Percentiles rank a stretch among this genome's conserved stretches.
These are phyloP conservation scores for Chlorella vulgaris DNA, from an alignment of 139 green algal species.

Conservation along the genomic window DNA sequence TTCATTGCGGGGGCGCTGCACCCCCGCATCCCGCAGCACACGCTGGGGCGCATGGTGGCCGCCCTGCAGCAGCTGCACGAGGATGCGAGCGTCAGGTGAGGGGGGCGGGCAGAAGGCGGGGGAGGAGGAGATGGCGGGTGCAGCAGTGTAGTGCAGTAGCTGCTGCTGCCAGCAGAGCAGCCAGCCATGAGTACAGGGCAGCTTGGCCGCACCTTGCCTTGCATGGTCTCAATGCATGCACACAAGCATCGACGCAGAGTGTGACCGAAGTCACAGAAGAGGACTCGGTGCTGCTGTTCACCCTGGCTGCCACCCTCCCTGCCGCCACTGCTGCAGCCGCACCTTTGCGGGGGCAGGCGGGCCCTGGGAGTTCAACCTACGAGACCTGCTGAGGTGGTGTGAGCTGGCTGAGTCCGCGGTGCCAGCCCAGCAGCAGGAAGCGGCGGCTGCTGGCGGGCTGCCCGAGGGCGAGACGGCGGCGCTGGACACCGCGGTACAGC, in stretches of 20 bases:
- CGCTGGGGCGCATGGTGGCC: conserved; percentile 79
- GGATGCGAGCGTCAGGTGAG: conserved; percentile 46
- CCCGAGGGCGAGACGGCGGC: conserved; percentile 29
- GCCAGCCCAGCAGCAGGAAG: conserved; percentile 1
- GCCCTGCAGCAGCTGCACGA: conserved; percentile 76
- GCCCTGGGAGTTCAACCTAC: conserved; percentile 99
- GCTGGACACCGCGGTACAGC: conserved; percentile 60
- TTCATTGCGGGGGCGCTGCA: conserved; percentile 81
- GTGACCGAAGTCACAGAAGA: no score
- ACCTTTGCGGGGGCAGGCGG: conserved; percentile 78
- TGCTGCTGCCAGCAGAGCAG: no score
- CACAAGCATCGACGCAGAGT: no score
- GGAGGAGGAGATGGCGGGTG: neutral
- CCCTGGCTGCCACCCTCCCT: no score
- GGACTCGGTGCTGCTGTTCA: no score
- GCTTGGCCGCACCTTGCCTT: no score
- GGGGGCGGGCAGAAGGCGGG: neutral
- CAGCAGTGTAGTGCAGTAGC: no score
- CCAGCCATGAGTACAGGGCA: no score
- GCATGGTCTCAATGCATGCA: no score
- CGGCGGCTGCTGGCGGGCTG: neutral
- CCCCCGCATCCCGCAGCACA: conserved; percentile 59
- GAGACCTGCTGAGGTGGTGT: conserved; percentile 97
- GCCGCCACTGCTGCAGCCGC: conserved; percentile 20
- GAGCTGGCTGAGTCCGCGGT: conserved; percentile 66